Conservation (phyloP, 768 basidiomycete genomes). For the Tylopilus vinaceipallidus region DNA sequence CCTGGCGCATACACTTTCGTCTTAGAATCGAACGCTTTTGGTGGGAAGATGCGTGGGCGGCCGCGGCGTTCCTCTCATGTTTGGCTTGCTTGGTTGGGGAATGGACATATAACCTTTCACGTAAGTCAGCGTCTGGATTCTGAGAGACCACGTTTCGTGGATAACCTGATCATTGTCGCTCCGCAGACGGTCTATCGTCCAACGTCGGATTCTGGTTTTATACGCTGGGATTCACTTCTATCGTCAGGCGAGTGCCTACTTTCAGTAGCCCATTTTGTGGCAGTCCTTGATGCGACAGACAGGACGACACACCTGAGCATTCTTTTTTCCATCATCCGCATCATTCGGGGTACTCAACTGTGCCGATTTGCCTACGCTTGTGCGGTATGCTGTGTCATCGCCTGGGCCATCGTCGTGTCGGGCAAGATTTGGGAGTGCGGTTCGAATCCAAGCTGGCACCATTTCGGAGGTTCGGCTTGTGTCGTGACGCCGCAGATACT, state of each 20-base stretch:
- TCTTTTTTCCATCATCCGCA: slow-evolving; percentile 16
- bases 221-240: slow-evolving; percentile 1
- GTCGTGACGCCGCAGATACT: not conserved
- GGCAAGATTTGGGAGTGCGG: slow-evolving; percentile 7
- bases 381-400: not conserved
- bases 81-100: slow-evolving; percentile 3
- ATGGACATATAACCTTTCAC: slow-evolving; percentile 2
- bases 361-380: not conserved
- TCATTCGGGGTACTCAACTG: slow-evolving; percentile 3
- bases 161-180: too few species aligned
- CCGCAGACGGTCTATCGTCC: not conserved
- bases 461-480: not conserved
- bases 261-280: not conserved
- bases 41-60: slow-evolving; percentile 23
- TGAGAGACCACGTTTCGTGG: too few species aligned
- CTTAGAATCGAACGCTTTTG: slow-evolving; percentile 13
- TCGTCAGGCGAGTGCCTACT: not conserved
- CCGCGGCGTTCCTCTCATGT: slow-evolving; percentile 5
- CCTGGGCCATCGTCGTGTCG: not conserved
- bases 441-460: slow-evolving; percentile 4
- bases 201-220: slow-evolving; percentile 7
- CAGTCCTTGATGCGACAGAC: not conserved
- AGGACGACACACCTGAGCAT: slow-evolving; percentile 13
- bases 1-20: slow-evolving; percentile 14
- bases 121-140: too few species aligned